Evolutionary conservation across 352 stramenopile species (phyloP), one percentile per base, ranked within the genome.

Genomic region (Plasmopara muralis): DNA sequence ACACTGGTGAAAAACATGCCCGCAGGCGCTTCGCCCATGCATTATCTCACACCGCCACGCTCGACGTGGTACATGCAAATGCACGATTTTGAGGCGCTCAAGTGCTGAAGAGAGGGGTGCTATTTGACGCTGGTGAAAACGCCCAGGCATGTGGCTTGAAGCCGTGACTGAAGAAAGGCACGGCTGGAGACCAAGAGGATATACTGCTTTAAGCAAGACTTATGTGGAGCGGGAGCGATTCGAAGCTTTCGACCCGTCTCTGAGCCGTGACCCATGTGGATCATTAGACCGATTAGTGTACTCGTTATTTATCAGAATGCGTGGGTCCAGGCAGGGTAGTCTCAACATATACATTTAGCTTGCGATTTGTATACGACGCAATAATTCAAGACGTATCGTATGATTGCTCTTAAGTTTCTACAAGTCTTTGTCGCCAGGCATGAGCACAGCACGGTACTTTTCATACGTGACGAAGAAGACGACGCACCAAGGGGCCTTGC

Each of bases 401-500:
- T 1, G 1, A 25, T 25, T 25, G 20, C 20, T 25, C 20, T 1
- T 3, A 3, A 3, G 20, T 1, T 3, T 43, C 50, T 66, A 57
- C 53, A 62, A 58, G 44, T 62, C 53, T 9, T 72, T 51, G 16
- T 68, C 58, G 28, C 48, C 50, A 10, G 56, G 37, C 16, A 50
- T 67, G 28, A 90, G 37, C 6, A 50, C 58, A 0, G 72, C 66
- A 15, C 80, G 75, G 48, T 87, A 87, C 50, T 89, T 77, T 56
- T 95, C 84, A 59, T 93, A 95, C 15, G 75, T 78, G 47, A 95
- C 72, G 61, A 95, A 95, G 65, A 92, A 93, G 50, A 92, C 74
- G 43, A 90, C 60, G 53, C 80, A 92, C 82, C 83, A 93, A 40
- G 82, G 81, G 9, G 79, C 83, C 60, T 95, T 91, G 12, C 84